These are phyloP conservation scores for Lycium barbarum DNA, from an alignment of 257 asterid species.

Conservation along the genomic window DNA sequence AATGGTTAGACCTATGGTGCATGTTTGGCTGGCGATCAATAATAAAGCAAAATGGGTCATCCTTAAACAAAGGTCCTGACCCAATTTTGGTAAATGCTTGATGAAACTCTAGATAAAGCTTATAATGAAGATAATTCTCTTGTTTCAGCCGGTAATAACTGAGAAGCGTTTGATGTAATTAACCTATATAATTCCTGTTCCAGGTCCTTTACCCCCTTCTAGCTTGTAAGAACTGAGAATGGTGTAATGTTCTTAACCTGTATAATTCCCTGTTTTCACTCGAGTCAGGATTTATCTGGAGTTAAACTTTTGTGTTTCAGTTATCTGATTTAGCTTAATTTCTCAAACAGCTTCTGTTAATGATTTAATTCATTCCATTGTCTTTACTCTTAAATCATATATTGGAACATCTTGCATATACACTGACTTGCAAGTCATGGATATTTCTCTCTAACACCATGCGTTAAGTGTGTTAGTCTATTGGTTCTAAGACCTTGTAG, in stretches of 20 bases:
- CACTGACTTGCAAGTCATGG: not conserved
- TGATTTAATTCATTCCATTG: conserved; percentile 12
- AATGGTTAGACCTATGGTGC: not conserved
- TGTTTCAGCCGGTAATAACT: not conserved
- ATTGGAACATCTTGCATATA: not conserved
- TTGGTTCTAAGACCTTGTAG: conserved; percentile 9
- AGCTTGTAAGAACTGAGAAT: conserved; percentile 19
- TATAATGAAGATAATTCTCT: not conserved
- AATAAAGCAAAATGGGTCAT: not conserved
- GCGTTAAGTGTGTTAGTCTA: not conserved
- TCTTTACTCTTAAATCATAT: not conserved
- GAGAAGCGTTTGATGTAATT: too few relatives aligned
- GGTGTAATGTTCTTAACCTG: not conserved
- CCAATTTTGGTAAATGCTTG: not conserved
- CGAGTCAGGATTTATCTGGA: not conserved
- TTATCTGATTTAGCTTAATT: not conserved
- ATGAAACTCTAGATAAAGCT: not conserved
- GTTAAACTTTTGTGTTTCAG: not conserved
- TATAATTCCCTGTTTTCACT: not conserved
- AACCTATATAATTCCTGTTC: too few relatives aligned
- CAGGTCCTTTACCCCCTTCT: not conserved
- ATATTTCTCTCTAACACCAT: not conserved
- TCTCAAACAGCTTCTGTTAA: not conserved
- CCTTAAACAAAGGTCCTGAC: not conserved
- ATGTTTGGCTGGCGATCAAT: not conserved